A percentile compares a stretch with the other conserved stretches of the same genome.
phyloP scores from a whole-genome alignment of 176 grass and related monocot genomes.

The bread wheat (Triticum aestivum) region IWGSC_CS_RefSeq_v2.1 NC_057812.1:206178862-206179361 shows the following conservation, averaged over 20 bases:
- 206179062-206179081: not conserved
- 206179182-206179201: too few species aligned
- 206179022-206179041: not conserved
- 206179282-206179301: not conserved
- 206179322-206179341: not conserved
- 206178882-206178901: too few species aligned
- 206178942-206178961: not conserved
- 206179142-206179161: not conserved
- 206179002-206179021: not conserved
- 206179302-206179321: not conserved
- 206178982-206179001: not conserved
- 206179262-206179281: not conserved
- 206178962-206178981: conserved; percentile 25
- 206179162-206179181: not conserved
- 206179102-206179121: too few species aligned
- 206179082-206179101: not conserved
- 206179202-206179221: not conserved
- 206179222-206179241: too few species aligned
- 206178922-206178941: not conserved
- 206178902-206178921: not conserved
- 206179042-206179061: not conserved
- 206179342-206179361: not conserved
- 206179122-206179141: too few species aligned
- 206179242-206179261: not conserved
- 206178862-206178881: not conserved